phyloP scores from a whole-genome alignment of 2,329 filamentous ascomycete species.

The Monosporascus sp. region DNA sequence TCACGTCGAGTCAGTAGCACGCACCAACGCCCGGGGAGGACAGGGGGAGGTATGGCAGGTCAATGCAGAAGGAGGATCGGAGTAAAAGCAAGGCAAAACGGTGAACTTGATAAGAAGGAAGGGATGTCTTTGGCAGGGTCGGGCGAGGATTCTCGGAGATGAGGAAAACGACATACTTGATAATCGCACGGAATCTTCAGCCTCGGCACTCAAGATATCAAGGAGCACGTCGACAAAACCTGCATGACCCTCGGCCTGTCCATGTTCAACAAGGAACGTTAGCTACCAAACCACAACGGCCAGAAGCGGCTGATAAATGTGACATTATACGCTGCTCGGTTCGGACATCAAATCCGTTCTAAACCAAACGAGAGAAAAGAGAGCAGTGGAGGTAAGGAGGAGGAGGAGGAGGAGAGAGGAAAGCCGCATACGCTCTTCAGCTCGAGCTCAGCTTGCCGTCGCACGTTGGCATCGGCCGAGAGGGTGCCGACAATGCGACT shows the following conservation, averaged over 20 bases:
- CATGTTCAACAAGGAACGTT: conserved; percentile 2
- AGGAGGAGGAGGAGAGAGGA: conserved; percentile 5
- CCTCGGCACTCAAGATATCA: conserved; percentile 84
- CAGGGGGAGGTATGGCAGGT: too few species aligned
- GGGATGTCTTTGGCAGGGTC: conserved; percentile 1
- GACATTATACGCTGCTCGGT: background rate
- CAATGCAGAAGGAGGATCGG: too few species aligned
- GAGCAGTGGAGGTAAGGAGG: background rate
- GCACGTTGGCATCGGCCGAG: conserved; percentile 66
- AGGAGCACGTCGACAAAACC: conserved; percentile 89
- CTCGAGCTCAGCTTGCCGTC: conserved; percentile 73
- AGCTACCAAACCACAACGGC: background rate
- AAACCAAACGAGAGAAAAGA: background rate
- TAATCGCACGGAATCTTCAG: conserved; percentile 76
- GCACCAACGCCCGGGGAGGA: conserved; percentile 3
- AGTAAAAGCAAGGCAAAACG: too few species aligned
- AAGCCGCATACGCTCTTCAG: conserved; percentile 65
- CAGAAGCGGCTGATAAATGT: too few species aligned
- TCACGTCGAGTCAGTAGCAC: conserved; percentile 7
- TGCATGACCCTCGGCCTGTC: conserved; percentile 79
- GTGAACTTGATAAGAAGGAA: too few species aligned
- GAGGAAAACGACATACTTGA: conserved; percentile 63
- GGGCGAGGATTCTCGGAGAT: background rate
- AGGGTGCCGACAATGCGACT: conserved; percentile 73
- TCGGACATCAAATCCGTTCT: background rate